These are phyloP conservation scores for Colletotrichum cordylinicola DNA, from an alignment of 2,329 filamentous ascomycete species.

Conservation along the genomic window DNA sequence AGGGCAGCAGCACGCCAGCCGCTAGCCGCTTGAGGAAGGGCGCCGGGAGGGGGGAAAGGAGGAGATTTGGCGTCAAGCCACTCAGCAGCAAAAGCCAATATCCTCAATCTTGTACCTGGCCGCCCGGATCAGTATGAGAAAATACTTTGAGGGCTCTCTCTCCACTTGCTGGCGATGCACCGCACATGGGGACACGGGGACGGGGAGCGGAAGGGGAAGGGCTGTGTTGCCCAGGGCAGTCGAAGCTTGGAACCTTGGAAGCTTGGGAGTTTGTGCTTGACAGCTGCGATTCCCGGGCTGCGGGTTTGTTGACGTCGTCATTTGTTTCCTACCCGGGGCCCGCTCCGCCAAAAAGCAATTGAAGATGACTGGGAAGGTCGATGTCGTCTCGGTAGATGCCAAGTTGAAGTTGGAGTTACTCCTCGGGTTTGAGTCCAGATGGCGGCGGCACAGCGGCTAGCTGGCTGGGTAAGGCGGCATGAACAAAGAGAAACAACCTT, in stretches of 20 bases:
- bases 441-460: neutral
- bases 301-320: neutral
- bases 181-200: neutral
- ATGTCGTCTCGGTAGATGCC: neutral
- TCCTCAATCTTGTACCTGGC: neutral
- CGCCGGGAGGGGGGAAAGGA: slow-evolving; percentile 8
- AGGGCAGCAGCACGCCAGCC: neutral
- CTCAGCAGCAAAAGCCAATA: neutral
- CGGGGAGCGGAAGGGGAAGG: neutral
- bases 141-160: neutral
- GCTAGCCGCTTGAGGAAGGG: neutral
- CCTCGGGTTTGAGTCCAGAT: neutral
- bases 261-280: neutral
- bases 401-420: neutral
- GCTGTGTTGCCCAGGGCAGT: neutral
- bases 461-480: neutral
- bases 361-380: neutral
- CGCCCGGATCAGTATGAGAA: neutral
- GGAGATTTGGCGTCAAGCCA: slow-evolving; percentile 22
- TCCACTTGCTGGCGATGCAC: neutral
- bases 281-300: neutral
- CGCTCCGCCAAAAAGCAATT: neutral
- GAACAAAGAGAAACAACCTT: neutral
- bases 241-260: neutral
- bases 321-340: neutral